Evolutionary conservation across 2,329 filamentous ascomycete genomes (phyloP), one percentile per base, ranked within the genome.

Genomic region (Fusarium equiseti): DNA sequence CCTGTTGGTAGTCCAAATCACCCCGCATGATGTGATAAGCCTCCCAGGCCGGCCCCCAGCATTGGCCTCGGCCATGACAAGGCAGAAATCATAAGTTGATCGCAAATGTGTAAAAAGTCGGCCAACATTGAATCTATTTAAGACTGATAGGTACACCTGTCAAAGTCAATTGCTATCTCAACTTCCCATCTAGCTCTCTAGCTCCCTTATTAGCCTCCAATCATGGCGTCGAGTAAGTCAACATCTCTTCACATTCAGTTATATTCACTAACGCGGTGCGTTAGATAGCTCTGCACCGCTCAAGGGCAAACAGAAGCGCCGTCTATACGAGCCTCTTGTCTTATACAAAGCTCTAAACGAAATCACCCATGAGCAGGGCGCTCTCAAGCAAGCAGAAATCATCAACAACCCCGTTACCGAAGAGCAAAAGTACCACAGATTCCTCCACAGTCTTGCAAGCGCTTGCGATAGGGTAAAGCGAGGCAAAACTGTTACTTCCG

Each of bases 371-470:
- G 31, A 66, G 8, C n/a, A 58, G 3, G 61, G 65, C 4, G 53
- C 57, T 2, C 51, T 63, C 18, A 62, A 53, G 1, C 38, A 18
- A 2, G 57, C 53, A 6, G 66, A 72, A 3, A 16, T 15, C 0
- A 31, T 35, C 0, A 49, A 59, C 1, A 60, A 6, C 5, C 63
- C 62, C 4, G 31, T 35, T 3, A 73, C 68, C 4, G 66, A 73
- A 9, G 73, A 78, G 18, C 55, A 75, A 15, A 52, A 50, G 3
- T 77, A 78, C 7, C 71, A 76, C 4, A 60, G 29, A 3, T 81
- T 78, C n/a, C 70, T 80, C 2, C 74, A 79, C 44, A 76, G 73
- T 10, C 59, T 81, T 3, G 77, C 77, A 0, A 73, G 74, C 20
- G 64, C 79, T 6, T 80, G 79, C 51, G 79, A 81, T 42, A 75